Evolutionary conservation across 805 yeast species (phyloP), one percentile per base, ranked within the genome.

Genomic region (Lipomyces anomalus): DNA sequence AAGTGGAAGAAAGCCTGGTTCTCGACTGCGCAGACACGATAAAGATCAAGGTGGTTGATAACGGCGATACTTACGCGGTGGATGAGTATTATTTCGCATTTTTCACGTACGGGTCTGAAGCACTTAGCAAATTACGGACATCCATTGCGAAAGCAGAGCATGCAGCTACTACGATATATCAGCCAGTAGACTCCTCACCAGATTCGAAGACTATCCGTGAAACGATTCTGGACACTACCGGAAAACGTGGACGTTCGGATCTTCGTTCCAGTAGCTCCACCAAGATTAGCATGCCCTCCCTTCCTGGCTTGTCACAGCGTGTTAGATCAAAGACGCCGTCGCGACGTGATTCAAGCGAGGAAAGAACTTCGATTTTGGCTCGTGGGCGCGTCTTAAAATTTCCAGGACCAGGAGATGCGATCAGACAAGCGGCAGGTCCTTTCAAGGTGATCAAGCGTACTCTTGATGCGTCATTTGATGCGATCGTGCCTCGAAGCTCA

Each of bases 81-180:
- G 88, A 84, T 57, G 85, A 80, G 40, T 77, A 80, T 50, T 77
- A 77, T 50, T 74, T 88, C 53, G 73, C 85, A 61, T 82, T 85
- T 48, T 80, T 85, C 60, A 67, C 71, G 18, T 63, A 65, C 6
- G 81, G 80, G 1, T 67, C 67, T 7, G 66, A 64, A 6, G 75
- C 74, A 1, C 9, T 44, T 18, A 7, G 39, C 22, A 48, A 32
- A 4, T 29, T 56, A 22, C 30, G 30, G 30, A 26, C 9, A 13
- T 9, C 30, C 11, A 13, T 26, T 9, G 30, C 30, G 11, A 13
- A 26, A 13, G 30, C 30, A 9, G 30, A 26, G 30, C 30, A 13
- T 9, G 13, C 30, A 13, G 30, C 30, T n/a, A n/a, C n/a, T n/a
- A n/a, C n/a, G n/a, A n/a, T n/a, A n/a, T n/a, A n/a, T n/a, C n/a